Base-by-base conservation (phyloP, 192 early-diverging fungal species). In the Backusella tuberculispora region DNA sequence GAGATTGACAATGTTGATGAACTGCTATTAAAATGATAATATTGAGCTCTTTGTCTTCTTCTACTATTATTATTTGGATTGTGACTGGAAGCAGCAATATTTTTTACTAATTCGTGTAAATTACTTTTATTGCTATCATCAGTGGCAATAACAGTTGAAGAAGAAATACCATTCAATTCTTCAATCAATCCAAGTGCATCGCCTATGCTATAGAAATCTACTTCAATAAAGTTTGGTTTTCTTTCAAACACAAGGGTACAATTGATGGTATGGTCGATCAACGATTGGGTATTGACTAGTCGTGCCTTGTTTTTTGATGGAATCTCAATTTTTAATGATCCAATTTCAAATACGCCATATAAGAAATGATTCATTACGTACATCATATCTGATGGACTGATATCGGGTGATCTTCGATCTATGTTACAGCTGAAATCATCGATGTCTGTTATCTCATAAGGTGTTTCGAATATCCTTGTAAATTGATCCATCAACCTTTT, bases 291-390 rank as follows among this genome's bases (percentile, higher is more conserved):
- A 64, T 94, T 94, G 50, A 89, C 89, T 4, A 63, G 24, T 0
- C 34, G 67, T 0, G 88, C 90, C 4, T 74, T 65, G 43, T 75
- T 78, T 41, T 37, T 46, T 15, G 84, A 83, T 1, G 92, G 89
- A 10, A 86, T 56, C 14, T 89, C 83, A 17, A 86, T 47, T 8
- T 43, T 45, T 19, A 72, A 29, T n/a, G 71, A 47, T 10, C 78
- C 78, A 8, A 86, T 12, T 6, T 73, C 44, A 29, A 88, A 37
- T 29, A 71, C 76, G 15, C 80, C 78, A 24, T 85, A 90, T 21
- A 91, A 76, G 79, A 94, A 94, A 73, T 92, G 91, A 81, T 94
- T 94, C 80, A 94, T 76, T 6, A 92, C 84, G 70, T 87, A 86
- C 78, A 94, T 83, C 69, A 85, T 56, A 4, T 41, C 67, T 41